Conservation (phyloP, 495 filamentous ascomycete genomes). For the Lophiostoma macrostomum region DNA sequence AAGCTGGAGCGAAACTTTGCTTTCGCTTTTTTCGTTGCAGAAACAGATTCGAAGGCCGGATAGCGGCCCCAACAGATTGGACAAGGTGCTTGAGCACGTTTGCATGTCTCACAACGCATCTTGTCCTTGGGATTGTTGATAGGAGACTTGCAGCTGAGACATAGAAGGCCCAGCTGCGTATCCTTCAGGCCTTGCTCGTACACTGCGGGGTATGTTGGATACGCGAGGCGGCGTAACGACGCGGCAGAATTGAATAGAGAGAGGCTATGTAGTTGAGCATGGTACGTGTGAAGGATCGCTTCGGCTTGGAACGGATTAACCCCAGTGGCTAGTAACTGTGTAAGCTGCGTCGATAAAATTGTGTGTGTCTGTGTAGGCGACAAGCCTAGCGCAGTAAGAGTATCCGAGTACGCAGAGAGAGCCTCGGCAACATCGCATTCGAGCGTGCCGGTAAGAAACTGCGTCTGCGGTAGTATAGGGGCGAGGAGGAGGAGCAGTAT, state of each 20-base stretch:
- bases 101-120: conserved; percentile 37
- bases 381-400: conserved; percentile 27
- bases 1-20: conserved; percentile 11
- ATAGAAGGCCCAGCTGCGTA: conserved; percentile 35
- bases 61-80: conserved; percentile 38
- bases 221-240: conserved; percentile 36
- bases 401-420: conserved; percentile 30
- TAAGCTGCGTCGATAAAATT: conserved; percentile 31
- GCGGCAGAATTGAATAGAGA: conserved; percentile 36
- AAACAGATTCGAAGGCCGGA: conserved; percentile 35
- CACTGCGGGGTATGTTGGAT: conserved; percentile 40
- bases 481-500: conserved; percentile 36
- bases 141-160: conserved; percentile 37
- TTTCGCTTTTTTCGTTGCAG: conserved; percentile 24
- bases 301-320: conserved; percentile 42
- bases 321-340: conserved; percentile 29
- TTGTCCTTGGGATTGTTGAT: conserved; percentile 36
- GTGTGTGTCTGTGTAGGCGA: conserved; percentile 21
- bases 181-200: conserved; percentile 40
- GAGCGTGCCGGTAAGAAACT: conserved; percentile 21
- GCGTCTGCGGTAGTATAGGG: conserved; percentile 37
- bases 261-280: conserved; percentile 39
- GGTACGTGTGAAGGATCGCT: conserved; percentile 41
- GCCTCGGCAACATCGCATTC: conserved; percentile 8
- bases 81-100: conserved; percentile 35